Base-by-base conservation (phyloP, 139 green algal genomes). In the Closterium sp. region DNA sequence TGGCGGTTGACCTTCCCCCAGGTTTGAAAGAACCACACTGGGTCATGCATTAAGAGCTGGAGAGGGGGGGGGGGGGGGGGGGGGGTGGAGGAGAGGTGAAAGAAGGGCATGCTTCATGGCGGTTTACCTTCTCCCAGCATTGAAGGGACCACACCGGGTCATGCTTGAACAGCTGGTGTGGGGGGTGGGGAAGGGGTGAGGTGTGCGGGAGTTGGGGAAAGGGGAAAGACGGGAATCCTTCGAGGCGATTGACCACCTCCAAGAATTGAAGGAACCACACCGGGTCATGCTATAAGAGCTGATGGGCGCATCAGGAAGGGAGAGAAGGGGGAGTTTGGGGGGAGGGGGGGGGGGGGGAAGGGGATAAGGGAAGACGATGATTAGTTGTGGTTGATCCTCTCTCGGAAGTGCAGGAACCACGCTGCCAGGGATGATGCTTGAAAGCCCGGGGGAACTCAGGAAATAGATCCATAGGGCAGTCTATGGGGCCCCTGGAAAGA, bases 111-210 rank as follows among this genome's bases (percentile, higher is more conserved):
- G 83, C 83, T 69, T 81, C 10, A 21, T 91, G 88, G 16, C n/a
- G 38, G 86, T 94, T 94, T 4, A 91, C 92, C 38, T 88, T 76
- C 66, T 91, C 64, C 89, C 92, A 94, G 33, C 93, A 94, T 31
- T 76, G 12, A 6, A 94, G 33, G 9, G 89, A 86, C 89, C 88
- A 92, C 33, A 76, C 19, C 12, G 91, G 83, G 10, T 94, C 89
- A 83, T 93, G 89, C 36, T 90, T 86, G 89, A 94, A 94, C n/a
- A n/a, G n/a, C n/a, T n/a, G n/a, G n/a, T n/a, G n/a, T n/a, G n/a
- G n/a, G n/a, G n/a, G n/a, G n/a, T n/a, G n/a, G 9, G 87, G 16
- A 9, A 81, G 23, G 23, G 21, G 19, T n/a, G 85, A 32, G 85
- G 33, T n/a, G 85, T n/a, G 23, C 23, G 33, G 21, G 23, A 21